phyloP scores from a whole-genome alignment of 495 filamentous ascomycete species.

The Pseudomonodictys pantanalensis region DNA sequence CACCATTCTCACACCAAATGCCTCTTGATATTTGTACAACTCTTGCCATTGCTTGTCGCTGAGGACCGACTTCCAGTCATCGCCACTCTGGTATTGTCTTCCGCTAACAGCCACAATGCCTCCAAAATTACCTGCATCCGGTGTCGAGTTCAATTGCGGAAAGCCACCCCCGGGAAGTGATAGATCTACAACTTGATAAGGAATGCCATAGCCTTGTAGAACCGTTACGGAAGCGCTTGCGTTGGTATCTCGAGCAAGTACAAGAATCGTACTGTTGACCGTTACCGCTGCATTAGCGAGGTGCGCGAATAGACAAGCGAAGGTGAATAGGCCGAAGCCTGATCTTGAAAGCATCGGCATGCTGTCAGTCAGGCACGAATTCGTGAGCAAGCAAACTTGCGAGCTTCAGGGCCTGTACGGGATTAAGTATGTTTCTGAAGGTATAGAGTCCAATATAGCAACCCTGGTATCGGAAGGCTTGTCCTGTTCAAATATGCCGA shows the following conservation, averaged over 20 bases:
- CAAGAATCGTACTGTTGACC: constrained; percentile 48
- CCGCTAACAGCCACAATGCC: constrained; percentile 56
- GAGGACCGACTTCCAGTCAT: constrained; percentile 51
- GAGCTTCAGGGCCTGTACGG: no score
- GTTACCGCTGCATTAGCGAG: constrained; percentile 16
- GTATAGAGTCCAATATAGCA: no score
- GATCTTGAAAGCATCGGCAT: no score
- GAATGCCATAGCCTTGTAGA: constrained; percentile 62
- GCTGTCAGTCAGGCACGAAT: no score
- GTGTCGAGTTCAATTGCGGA: constrained; percentile 50
- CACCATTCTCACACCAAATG: constrained; percentile 58
- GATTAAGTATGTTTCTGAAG: no score
- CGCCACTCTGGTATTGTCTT: constrained; percentile 52
- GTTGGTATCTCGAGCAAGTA: constrained; percentile 54
- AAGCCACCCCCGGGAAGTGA: constrained; percentile 49
- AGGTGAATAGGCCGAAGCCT: no score
- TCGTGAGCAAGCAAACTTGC: no score
- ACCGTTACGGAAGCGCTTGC: constrained; percentile 51
- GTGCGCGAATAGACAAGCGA: neutral
- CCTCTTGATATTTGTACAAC: constrained; percentile 56
- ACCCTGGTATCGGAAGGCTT: no score
- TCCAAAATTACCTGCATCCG: constrained; percentile 52
- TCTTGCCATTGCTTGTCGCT: constrained; percentile 56
- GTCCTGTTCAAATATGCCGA: no score
- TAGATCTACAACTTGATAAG: constrained; percentile 54